Base-by-base conservation (phyloP, 2,329 filamentous ascomycete genomes). In the Ophiostoma ips region DNA sequence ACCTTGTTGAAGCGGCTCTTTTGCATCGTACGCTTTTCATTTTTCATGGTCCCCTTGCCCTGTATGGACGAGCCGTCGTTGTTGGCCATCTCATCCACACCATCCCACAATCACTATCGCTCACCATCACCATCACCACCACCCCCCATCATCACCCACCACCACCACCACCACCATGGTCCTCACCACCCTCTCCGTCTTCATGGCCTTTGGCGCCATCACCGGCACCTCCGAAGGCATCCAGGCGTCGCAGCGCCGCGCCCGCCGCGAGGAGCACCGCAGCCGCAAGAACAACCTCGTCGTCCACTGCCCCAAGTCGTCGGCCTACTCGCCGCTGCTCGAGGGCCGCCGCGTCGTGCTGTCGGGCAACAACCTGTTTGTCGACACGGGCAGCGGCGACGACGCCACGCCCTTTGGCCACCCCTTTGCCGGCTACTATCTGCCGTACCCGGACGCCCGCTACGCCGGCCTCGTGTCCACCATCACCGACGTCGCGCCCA, bases 391-490 rank as follows among this genome's bases (percentile, higher is more conserved):
- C 36, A 69, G 66, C 16, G 65, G 61, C 36, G 50, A 56, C 48
- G 53, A 60, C 33, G 57, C 52, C 43, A 54, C 59, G 48, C 58
- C 54, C 1, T 62, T 63, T 47, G 69, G 72, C 3, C 73, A 78
- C 57, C 68, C 70, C 0, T 78, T 76, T 56, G 67, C 72, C 3
- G 75, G 75, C 24, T 78, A 79, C 57, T 78, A 69, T 55, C 63
- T 78, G 19, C 73, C 75, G 2, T 78, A 77, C 55, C 75, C 75
- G 3, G 75, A 75, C n/a, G 55, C 65, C n/a, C 52, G 61, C 24
- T 65, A 68, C 40, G 65, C 70, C 35, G 71, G 71, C 4, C 60
- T 73, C 2, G 70, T 73, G 28, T 71, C 66, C 45, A 72, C 68
- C 10, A 72, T 73, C 36, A 69, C 65, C 33, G 66, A 71, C 47